Percentiles rank a stretch among this genome's conserved stretches.
These are phyloP conservation scores for Phoenix dactylifera DNA, from an alignment of 176 grass and related monocot species.

Conservation along the genomic window DNA sequence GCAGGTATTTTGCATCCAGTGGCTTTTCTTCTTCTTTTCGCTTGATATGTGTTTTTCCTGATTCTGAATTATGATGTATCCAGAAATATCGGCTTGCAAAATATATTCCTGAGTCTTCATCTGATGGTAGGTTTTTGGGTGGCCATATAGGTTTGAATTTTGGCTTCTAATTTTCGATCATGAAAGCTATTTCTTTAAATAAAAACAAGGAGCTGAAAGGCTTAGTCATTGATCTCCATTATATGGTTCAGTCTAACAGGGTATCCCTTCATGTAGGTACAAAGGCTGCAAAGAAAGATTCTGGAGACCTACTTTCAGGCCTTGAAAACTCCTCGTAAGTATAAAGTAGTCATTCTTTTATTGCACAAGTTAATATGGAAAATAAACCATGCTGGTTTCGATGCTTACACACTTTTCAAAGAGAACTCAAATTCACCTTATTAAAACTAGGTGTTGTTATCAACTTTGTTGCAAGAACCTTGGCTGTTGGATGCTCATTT, in stretches of 20 bases:
- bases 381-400: no score
- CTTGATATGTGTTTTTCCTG: background rate
- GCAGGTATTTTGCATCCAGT: conserved; percentile 48
- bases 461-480: background rate
- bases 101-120: conserved; percentile 72
- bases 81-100: conserved; percentile 98
- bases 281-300: conserved; percentile 69
- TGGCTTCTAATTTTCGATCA: no score
- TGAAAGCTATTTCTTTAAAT: no score
- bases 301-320: conserved; percentile 43
- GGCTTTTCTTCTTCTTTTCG: conserved; percentile 11
- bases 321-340: conserved; percentile 87
- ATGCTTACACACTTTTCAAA: no score
- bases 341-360: conserved; percentile 6
- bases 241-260: background rate
- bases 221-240: no score
- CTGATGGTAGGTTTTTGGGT: conserved; percentile 46
- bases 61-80: background rate
- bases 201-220: no score
- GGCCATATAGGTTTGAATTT: no score
- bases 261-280: conserved; percentile 32
- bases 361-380: background rate
- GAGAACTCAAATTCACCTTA: no score
- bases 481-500: no score
- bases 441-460: no score